Base-by-base conservation (phyloP, 305 asterid genomes). In the Petunia hybrid region DNA sequence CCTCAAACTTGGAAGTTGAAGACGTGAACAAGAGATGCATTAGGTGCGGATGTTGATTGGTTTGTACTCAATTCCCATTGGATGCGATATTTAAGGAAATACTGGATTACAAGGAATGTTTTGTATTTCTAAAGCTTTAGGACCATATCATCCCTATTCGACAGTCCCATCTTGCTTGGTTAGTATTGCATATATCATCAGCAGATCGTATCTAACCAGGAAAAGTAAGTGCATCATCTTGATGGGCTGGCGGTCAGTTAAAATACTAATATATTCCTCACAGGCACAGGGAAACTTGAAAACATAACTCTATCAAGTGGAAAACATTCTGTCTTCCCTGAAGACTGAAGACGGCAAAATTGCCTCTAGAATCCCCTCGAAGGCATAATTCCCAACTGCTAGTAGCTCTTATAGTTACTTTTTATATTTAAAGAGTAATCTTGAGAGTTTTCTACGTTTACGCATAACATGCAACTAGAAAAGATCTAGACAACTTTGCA, bases 261-360 rank as follows among this genome's bases (percentile, higher is more conserved):
- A 69, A 22, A 6, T 43, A 1, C 9, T 69, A 2, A 69, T 8
- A 6, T 43, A 1, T 22, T 69, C 45, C 59, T 45, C 41, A 22
- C 57, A 43, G 76, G n/a, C 39, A 43, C 39, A 68, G 1, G 16
- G 76, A 69, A 45, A 41, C 9, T 69, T 3, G 42, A 22, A 43
- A 69, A 22, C 59, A 69, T 22, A 45, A 4, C 9, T 22, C 5
- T 16, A n/a, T 9, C 31, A 0, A 70, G 22, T 2, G 16, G 60
- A 70, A 45, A 70, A 10, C 22, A 59, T 70, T 69, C 7, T 6
- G 56, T 4, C 76, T 45, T 69, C 41, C 76, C 16, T 69, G 57
- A 68, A 16, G 75, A 40, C 41, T 8, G 56, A 7, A 43, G 14
- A 22, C 31, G 31, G 31, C 31, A 22, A 8, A 69, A 9, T 69